Evolutionary conservation across 352 stramenopile genomes (phyloP), one percentile per base, ranked within the genome.

Genomic region (Globisporangium middletonii): DNA sequence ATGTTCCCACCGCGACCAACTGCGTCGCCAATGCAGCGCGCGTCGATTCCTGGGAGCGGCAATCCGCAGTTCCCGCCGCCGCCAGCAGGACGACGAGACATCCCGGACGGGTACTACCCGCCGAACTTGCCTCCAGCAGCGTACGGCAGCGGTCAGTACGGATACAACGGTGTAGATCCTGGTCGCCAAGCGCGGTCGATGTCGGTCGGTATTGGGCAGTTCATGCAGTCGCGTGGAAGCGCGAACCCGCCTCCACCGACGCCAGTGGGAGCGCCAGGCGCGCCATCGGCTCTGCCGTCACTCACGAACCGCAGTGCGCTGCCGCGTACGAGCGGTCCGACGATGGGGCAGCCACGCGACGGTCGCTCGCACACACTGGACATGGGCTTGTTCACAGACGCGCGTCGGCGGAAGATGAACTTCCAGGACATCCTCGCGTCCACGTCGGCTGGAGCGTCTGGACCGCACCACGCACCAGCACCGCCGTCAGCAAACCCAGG

Each of bases 341-440:
- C 79, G 4, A 85, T 92, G 74, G 79, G 81, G 27, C 75, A 88
- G 38, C 73, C 85, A 11, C 85, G 85, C 51, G 85, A 95, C 64
- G 73, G 74, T 30, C 79, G 85, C 42, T 95, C 85, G 47, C 83
- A 89, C 51, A 95, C 85, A 19, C 66, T 95, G 23, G 85, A 95
- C 53, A 91, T 95, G 79, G 83, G 82, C 12, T 73, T 80, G 50
- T 95, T 95, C 52, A 65, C 83, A 0, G 80, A 92, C 35, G 80
- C 83, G 28, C 71, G 85, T 13, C 77, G 85, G 19, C 72, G 80
- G 57, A 90, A 90, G 50, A 95, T 95, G 85, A 95, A 87, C 50
- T 95, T 95, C 37, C 83, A 93, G 57, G 85, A 95, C 58, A 90
- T 95, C 59, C 58, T 95, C 51, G 83, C 81, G 53, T 91, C 81